Evolutionary conservation across 2,329 filamentous ascomycete genomes (phyloP).

Genomic region (Ceratocystis lukuohia): DNA sequence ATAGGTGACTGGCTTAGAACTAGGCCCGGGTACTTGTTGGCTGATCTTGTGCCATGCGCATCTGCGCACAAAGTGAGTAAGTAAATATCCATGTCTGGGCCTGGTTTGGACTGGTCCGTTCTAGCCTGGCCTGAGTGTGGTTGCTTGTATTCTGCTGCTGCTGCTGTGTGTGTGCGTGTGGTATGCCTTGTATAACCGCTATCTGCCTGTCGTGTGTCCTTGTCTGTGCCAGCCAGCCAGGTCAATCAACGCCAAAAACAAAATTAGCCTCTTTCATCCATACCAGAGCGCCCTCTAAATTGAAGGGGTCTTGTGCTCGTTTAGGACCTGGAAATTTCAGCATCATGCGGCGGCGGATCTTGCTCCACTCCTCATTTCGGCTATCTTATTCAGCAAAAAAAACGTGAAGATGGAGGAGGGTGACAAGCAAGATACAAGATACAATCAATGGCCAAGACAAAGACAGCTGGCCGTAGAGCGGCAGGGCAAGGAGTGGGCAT

Average conservation of each 20-base stretch:
- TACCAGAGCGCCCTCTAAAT: neutral
- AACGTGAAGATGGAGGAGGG: neutral
- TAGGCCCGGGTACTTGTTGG: neutral
- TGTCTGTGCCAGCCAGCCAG: too few species aligned
- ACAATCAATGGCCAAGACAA: neutral
- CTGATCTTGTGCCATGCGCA: neutral
- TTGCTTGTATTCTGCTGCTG: too few species aligned
- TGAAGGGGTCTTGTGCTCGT: neutral
- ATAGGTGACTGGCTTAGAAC: neutral
- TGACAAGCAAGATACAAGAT: neutral
- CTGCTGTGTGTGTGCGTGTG: too few species aligned
- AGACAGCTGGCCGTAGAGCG: neutral
- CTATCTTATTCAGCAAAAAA: conserved; percentile 4
- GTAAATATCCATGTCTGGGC: neutral
- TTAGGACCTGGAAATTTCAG: neutral
- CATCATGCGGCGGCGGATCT: neutral
- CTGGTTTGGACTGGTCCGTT: neutral
- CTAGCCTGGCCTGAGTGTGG: too few species aligned
- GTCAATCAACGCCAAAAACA: too few species aligned
- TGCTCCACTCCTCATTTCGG: neutral
- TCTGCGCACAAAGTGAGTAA: neutral
- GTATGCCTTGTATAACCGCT: too few species aligned
- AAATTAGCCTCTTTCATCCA: neutral
- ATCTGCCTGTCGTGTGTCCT: too few species aligned
- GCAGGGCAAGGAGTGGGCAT: neutral